phyloP scores from a whole-genome alignment of 2,329 filamentous ascomycete genomes.

The Colletotrichum trifolii region DNA sequence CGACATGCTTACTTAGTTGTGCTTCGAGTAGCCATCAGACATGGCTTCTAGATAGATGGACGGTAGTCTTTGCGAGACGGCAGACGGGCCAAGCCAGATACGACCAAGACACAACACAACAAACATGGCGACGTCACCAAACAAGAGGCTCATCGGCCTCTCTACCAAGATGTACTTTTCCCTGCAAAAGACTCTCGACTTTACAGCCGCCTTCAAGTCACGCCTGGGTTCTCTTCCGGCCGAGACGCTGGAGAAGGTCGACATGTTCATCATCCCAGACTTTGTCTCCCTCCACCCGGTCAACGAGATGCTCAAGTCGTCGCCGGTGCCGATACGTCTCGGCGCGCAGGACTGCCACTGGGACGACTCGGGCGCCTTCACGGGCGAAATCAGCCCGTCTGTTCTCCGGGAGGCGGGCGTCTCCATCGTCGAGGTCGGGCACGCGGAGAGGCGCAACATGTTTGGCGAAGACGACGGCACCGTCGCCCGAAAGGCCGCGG shows the following conservation, averaged over 20 bases:
- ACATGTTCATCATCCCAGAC: slow-evolving; percentile 83
- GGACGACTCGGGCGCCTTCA: slow-evolving; percentile 78
- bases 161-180: slow-evolving; percentile 87
- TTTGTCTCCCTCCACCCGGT: slow-evolving; percentile 74
- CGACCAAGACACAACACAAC: background rate
- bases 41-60: too few relatives aligned
- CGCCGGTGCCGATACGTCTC: slow-evolving; percentile 61
- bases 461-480: slow-evolving; percentile 80
- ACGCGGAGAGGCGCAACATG: slow-evolving; percentile 79
- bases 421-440: slow-evolving; percentile 80
- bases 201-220: slow-evolving; percentile 61
- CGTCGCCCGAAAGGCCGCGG: slow-evolving; percentile 76
- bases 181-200: slow-evolving; percentile 68
- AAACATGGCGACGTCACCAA: slow-evolving; percentile 19
- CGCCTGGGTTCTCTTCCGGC: slow-evolving; percentile 54
- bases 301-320: slow-evolving; percentile 55
- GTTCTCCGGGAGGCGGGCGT: slow-evolving; percentile 76
- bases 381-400: slow-evolving; percentile 79
- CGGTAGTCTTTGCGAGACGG: background rate
- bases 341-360: slow-evolving; percentile 83
- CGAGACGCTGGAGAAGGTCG: slow-evolving; percentile 49
- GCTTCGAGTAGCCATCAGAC: too few relatives aligned
- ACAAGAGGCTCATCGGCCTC: slow-evolving; percentile 75
- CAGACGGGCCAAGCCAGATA: background rate
- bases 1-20: too few relatives aligned